Base-by-base conservation (phyloP, 2,329 filamentous ascomycete genomes). In the Calonectria naviculata region DNA sequence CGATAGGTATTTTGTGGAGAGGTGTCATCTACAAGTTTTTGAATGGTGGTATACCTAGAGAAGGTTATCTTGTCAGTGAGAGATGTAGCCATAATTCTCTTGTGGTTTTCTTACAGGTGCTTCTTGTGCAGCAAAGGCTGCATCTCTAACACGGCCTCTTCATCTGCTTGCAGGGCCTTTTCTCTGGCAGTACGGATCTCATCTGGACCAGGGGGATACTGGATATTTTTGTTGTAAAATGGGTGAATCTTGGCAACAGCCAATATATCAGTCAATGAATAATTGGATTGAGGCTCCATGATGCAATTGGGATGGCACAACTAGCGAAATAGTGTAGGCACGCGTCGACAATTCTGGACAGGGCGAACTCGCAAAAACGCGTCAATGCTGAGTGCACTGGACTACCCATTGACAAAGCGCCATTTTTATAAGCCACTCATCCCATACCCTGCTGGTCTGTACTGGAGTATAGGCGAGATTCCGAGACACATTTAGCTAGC, bases 1-100 rank as follows among this genome's bases (percentile, higher is more conserved):
- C 85, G 83, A 66, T 83, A 87, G 0, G 74, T 80, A 70, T 86
- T 86, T 1, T 78, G 26, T 0, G 79, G 74, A 29, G 68, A 76
- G 0, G 72, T 73, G 65, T 86, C 85, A 3, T 77, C 60, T 6
- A 81, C 76, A 1, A 87, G 81, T 17, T 83, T 77, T 17, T 82
- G 71, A 24, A 85, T 80, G 0, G 72, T 69, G 0, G 68, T 69
- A 41, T 85, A 85, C 0, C 84, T 86, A 8, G 3, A 17, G 6
- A 2, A 0, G 2, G 3, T 1, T 76, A 2, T 71, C 38, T 24
- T 0, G n/a, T 17, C 10, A n/a, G 6, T 3, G 1, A 13, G 1
- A 3, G 2, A 64, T 19, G 15, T n/a, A 7, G 12, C n/a, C 1
- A 1, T 17, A 1, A 1, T 1, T 6, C 5, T 24, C 10, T 56